A percentile compares a stretch with the other conserved stretches of the same genome.
Conservation (phyloP, 2,329 filamentous ascomycete species). For the Herpomyces periplanetae region DNA sequence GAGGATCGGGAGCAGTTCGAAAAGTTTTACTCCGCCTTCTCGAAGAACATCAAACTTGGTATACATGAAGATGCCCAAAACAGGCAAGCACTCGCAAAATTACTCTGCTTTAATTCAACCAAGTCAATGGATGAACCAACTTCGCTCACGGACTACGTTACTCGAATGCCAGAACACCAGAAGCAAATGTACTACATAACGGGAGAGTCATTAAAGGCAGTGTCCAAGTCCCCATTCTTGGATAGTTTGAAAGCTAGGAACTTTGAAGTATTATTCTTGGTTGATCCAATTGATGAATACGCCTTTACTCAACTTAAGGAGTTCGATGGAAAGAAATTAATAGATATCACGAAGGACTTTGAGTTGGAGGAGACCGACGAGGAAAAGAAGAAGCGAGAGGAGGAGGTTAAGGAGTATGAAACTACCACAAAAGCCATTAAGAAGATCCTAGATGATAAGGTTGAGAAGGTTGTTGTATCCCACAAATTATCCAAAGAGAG, state of each 20-base stretch:
- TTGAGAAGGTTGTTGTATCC: constrained; percentile 97
- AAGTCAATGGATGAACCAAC: constrained; percentile 89
- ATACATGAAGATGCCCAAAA: constrained; percentile 99
- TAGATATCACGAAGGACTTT: constrained; percentile 99
- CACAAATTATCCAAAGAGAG: constrained; percentile 63
- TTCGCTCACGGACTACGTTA: constrained; percentile 84
- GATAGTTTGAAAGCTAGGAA: constrained; percentile 94
- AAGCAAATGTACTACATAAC: constrained; percentile 99
- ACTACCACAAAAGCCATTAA: constrained; percentile 76
- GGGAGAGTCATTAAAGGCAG: constrained; percentile 93
- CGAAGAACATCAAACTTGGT: constrained; percentile 99
- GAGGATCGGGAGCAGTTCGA: constrained; percentile 99
- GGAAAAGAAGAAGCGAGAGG: constrained; percentile 84
- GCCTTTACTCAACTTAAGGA: constrained; percentile 99
- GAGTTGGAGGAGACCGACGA: constrained; percentile 98
- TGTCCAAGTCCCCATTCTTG: constrained; percentile 91
- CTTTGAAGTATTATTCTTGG: constrained; percentile 96
- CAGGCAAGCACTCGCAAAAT: constrained; percentile 65
- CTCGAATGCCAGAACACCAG: constrained; percentile 98
- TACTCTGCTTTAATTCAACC: constrained; percentile 92
- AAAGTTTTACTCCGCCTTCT: constrained; percentile 98
- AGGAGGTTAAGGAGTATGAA: constrained; percentile 95
- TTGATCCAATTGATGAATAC: constrained; percentile 97
- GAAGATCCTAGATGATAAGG: constrained; percentile 96
- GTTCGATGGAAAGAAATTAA: constrained; percentile 98